Base-by-base conservation (phyloP, 2,329 filamentous ascomycete species). In the Albophoma yamanashiensis region DNA sequence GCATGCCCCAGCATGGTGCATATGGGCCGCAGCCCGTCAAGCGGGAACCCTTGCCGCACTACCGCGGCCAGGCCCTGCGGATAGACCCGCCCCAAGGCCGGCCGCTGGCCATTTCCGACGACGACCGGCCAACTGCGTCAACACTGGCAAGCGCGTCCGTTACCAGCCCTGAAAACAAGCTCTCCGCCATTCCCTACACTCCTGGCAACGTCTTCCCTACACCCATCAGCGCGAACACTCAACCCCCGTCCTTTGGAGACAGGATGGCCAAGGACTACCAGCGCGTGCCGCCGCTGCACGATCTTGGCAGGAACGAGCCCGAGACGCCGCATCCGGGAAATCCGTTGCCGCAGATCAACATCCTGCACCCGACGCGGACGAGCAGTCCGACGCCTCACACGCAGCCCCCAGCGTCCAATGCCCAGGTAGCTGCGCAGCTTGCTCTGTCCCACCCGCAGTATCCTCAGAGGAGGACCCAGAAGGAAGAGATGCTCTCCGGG, bases 401-500 rank as follows among this genome's bases (percentile, higher is more conserved):
- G 15, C 76, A 73, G 45, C 69, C 71, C 45, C 68, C 71, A 40
- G 72, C 72, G 43, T 78, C 75, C 55, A 81, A 76, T 62, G 77
- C 76, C 39, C 82, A 83, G 68, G 77, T 79, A 55, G 79, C 81
- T n/a, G 82, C 83, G n/a, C 82, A 84, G 67, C 73, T 84, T 43
- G 80, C 84, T 2, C 70, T 86, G 56, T 82, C 81, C 31, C 82
- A 85, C 66, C 74, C 80, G 9, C 79, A 81, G 62, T 81, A 79
- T 61, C 74, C 77, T 2, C 67, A 69, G 52, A 67, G 72, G 67
- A 75, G 80, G 62, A 88, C 86, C 1, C 91, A 96, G 70, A 94
- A 94, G 73, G 89, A 95, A 62, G 91, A 94, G 71, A 97, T 97
- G 93, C 77, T 96, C 20, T 80, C 81, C 39, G 90, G 90, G 15